Evolutionary conservation across 257 asterid genomes (phyloP).

Genomic region (Solanum chiquidenum): DNA sequence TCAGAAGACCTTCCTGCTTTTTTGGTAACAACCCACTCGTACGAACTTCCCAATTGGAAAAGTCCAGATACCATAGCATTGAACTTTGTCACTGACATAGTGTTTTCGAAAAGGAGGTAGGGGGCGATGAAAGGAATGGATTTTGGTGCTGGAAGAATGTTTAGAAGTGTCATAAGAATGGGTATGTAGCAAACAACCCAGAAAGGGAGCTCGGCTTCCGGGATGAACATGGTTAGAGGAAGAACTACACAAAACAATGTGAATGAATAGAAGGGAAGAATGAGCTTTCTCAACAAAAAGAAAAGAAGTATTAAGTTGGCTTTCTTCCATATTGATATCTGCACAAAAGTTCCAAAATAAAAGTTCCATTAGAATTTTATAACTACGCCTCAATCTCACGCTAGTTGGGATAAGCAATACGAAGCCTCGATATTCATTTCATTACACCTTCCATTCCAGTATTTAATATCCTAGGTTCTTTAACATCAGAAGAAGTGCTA

Average conservation of each 20-base stretch:
- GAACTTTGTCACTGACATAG: slow-evolving; percentile 69
- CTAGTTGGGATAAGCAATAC: background rate
- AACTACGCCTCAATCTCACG: background rate
- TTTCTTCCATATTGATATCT: slow-evolving; percentile 65
- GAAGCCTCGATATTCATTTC: background rate
- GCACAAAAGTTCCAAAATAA: slow-evolving; percentile 1
- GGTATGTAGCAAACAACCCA: slow-evolving; percentile 60
- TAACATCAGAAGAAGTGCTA: background rate
- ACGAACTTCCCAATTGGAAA: slow-evolving; percentile 59
- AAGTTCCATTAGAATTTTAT: background rate
- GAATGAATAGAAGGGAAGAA: slow-evolving; percentile 74
- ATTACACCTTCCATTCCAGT: background rate
- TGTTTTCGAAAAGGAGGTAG: slow-evolving; percentile 57
- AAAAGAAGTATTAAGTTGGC: slow-evolving; percentile 53
- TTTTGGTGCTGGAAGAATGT: slow-evolving; percentile 49
- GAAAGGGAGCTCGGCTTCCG: slow-evolving; percentile 53
- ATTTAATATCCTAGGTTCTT: background rate
- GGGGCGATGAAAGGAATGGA: slow-evolving; percentile 67
- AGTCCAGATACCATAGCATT: slow-evolving; percentile 61
- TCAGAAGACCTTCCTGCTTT: slow-evolving; percentile 60
- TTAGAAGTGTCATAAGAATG: slow-evolving; percentile 42
- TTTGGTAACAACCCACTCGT: slow-evolving; percentile 64
- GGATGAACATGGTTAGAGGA: slow-evolving; percentile 61
- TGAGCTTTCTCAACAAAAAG: slow-evolving; percentile 53
- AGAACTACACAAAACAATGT: slow-evolving; percentile 57